Evolutionary conservation across 2,329 filamentous ascomycete genomes (phyloP).

Genomic region (Cladophialophora bantiana): DNA sequence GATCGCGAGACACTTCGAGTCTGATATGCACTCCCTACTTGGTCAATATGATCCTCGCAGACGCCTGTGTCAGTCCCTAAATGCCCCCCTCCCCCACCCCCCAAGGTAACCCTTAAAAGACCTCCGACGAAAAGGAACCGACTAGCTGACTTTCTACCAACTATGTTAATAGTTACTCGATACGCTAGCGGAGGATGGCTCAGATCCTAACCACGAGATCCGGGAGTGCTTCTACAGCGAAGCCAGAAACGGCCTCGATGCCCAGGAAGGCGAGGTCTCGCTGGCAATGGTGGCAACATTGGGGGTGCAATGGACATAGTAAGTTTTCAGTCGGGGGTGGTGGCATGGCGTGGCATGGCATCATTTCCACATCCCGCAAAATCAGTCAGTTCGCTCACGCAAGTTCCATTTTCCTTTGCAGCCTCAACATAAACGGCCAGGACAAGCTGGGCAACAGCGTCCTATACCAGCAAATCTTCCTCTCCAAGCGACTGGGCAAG

Average conservation of each 20-base stretch:
- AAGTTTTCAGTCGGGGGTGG: conserved; percentile 20
- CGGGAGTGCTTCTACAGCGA: conserved; percentile 46
- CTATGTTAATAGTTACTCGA: conserved; percentile 39
- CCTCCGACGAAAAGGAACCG: background rate
- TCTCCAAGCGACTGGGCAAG: conserved; percentile 42
- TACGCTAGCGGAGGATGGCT: conserved; percentile 40
- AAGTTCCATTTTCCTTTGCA: conserved; percentile 25
- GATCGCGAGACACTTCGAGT: conserved; percentile 39
- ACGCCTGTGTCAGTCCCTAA: conserved; percentile 43
- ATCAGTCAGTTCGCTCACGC: background rate
- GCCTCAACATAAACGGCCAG: conserved; percentile 45
- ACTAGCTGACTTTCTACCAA: conserved; percentile 32
- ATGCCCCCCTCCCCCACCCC: background rate
- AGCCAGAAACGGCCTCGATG: conserved; percentile 44
- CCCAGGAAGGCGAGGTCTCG: conserved; percentile 44
- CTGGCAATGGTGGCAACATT: conserved; percentile 45
- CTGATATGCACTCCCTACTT: conserved; percentile 46
- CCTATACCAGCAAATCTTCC: conserved; percentile 29
- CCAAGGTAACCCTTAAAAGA: background rate
- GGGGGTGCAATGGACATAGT: conserved; percentile 43
- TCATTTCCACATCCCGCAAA: too few relatives aligned
- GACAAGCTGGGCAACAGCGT: conserved; percentile 38
- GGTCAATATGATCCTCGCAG: conserved; percentile 43
- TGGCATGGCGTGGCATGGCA: too few relatives aligned
- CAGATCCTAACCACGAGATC: conserved; percentile 40